A percentile compares a stretch with the other conserved stretches of the same genome.
Conservation (phyloP, 441 rosid species). For the Gossypium laxum region DNA sequence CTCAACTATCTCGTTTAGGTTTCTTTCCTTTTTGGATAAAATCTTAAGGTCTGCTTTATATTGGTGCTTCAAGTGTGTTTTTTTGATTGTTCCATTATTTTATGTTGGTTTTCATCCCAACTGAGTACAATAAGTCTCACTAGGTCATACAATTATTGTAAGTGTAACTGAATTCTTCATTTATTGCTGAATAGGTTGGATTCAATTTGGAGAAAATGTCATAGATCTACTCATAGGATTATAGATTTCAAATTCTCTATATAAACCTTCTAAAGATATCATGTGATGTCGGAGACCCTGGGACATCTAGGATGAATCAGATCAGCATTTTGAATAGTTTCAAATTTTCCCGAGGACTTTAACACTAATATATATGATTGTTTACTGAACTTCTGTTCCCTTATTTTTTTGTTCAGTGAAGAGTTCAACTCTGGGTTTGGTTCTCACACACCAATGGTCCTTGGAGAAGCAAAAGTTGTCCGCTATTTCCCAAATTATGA, state of each 20-base stretch:
- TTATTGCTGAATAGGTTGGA: not conserved
- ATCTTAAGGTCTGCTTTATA: not conserved
- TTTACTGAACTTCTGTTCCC: not conserved
- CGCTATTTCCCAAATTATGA: conserved; percentile 74
- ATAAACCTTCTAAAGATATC: not conserved
- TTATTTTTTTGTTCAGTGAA: conserved; percentile 45
- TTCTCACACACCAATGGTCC: conserved; percentile 83
- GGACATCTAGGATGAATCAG: not conserved
- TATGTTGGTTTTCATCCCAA: not conserved
- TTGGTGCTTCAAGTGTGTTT: not conserved
- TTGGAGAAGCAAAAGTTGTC: conserved; percentile 86
- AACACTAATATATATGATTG: conserved; percentile 1
- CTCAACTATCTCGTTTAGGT: not conserved
- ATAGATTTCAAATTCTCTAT: not conserved
- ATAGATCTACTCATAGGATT: not conserved
- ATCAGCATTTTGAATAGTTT: not conserved
- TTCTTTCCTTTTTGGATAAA: not conserved
- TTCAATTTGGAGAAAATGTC: conserved; percentile 2
- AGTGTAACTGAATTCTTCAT: not conserved
- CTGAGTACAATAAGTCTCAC: not conserved
- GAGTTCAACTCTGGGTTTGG: conserved; percentile 97
- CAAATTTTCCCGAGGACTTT: not conserved
- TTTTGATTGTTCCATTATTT: not conserved
- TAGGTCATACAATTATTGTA: not conserved
- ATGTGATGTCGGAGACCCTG: not conserved